These are phyloP conservation scores for Venturia pyrina DNA, from an alignment of 2,329 filamentous ascomycete genomes.

Conservation along the genomic window DNA sequence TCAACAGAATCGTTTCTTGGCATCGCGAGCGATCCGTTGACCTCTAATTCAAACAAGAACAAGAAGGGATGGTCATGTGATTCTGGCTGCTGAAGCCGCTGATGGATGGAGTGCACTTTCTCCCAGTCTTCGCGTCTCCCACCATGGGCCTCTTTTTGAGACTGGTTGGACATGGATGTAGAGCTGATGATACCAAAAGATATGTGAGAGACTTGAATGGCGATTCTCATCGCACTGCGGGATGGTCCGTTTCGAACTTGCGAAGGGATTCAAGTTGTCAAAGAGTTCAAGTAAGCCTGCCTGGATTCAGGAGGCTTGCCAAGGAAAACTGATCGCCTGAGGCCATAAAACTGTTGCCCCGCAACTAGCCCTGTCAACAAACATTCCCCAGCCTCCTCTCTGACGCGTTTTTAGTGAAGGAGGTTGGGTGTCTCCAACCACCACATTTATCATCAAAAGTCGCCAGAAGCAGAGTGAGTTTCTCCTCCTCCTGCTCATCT, in stretches of 20 bases:
- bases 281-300: neutral
- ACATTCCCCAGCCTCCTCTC: neutral
- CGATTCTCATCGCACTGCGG: neutral
- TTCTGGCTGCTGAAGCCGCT: too few species aligned
- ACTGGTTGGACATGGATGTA: neutral
- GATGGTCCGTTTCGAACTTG: neutral
- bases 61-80: too few species aligned
- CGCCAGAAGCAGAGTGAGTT: neutral
- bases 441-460: conserved; percentile 1
- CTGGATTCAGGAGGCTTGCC: too few species aligned
- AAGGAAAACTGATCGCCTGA: neutral
- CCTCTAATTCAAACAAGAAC: too few species aligned
- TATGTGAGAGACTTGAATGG: neutral
- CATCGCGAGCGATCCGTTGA: too few species aligned
- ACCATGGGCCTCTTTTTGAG: neutral
- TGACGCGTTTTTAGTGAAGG: neutral
- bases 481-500: neutral
- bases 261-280: neutral
- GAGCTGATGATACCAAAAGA: neutral
- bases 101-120: neutral
- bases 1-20: too few species aligned
- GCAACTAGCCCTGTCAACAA: neutral
- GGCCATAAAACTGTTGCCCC: neutral
- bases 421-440: neutral
- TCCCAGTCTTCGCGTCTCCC: neutral